Percentiles rank a stretch among this genome's conserved stretches.
Conservation (phyloP, 2,329 filamentous ascomycete genomes). For the Aspergillus fumigatiaffinis region DNA sequence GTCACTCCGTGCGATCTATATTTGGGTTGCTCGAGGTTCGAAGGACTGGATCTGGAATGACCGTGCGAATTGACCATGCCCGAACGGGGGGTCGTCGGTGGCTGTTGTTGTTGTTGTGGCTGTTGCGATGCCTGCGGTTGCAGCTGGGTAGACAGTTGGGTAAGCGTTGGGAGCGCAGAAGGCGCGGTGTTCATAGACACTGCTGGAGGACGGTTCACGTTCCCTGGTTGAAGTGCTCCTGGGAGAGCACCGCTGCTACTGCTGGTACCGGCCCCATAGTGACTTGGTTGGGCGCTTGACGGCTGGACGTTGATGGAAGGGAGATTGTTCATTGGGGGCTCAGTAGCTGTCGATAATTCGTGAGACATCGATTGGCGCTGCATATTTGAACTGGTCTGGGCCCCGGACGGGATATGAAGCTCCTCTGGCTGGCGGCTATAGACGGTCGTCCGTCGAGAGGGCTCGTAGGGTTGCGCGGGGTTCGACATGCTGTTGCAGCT, state of each 20-base stretch:
- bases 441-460: constrained; percentile 46
- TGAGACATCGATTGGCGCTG: constrained; percentile 41
- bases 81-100: constrained; percentile 55
- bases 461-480: constrained; percentile 47
- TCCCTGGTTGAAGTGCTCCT: constrained; percentile 58
- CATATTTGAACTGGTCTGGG: constrained; percentile 35
- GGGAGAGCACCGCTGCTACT: constrained; percentile 47
- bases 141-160: constrained; percentile 41
- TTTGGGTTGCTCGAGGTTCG: constrained; percentile 56
- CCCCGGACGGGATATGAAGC: constrained; percentile 49
- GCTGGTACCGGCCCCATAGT: constrained; percentile 43
- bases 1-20: constrained; percentile 63
- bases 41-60: constrained; percentile 83
- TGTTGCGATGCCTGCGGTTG: constrained; percentile 11
- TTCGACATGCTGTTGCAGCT: constrained; percentile 38
- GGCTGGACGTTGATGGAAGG: constrained; percentile 60
- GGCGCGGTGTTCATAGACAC: constrained; percentile 56
- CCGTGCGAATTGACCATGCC: constrained; percentile 64
- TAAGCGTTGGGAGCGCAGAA: constrained; percentile 54
- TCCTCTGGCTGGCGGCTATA: constrained; percentile 53
- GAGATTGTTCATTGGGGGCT: constrained; percentile 45
- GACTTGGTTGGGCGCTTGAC: constrained; percentile 46
- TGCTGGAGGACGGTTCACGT: constrained; percentile 48
- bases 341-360: constrained; percentile 49
- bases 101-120: constrained; percentile 36